Evolutionary conservation across 345 rosid genomes (phyloP).

Genomic region (Hypericum perforatum): DNA sequence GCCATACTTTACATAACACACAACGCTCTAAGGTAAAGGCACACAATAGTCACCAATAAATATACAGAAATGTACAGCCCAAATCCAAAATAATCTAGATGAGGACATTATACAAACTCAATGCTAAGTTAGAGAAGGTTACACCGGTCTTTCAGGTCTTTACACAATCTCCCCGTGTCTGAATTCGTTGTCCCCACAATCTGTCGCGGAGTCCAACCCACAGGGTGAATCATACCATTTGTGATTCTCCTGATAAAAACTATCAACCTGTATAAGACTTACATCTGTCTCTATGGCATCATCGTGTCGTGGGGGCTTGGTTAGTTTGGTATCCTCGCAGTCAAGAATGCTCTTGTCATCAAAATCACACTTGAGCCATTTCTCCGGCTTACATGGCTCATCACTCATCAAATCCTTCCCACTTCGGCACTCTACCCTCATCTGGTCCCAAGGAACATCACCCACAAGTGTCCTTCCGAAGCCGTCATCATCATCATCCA

Average conservation of each 20-base stretch:
- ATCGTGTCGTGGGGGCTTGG: conserved; percentile 74
- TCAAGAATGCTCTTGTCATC: conserved; percentile 89
- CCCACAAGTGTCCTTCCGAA: conserved; percentile 85
- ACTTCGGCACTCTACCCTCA: conserved; percentile 53
- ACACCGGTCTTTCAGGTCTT: conserved; percentile 22
- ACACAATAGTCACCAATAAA: conserved; percentile 29
- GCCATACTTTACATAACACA: conserved; percentile 40
- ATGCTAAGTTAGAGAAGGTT: conserved; percentile 32
- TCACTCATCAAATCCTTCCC: conserved; percentile 55
- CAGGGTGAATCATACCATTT: conserved; percentile 99
- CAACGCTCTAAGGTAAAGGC: conserved; percentile 22
- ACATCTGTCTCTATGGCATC: conserved; percentile 80
- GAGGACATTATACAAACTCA: conserved; percentile 28
- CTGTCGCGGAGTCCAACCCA: conserved; percentile 71
- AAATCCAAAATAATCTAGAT: conserved; percentile 25
- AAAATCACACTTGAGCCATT: conserved; percentile 89
- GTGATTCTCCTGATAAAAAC: conserved; percentile 89
- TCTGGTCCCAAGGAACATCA: conserved; percentile 86
- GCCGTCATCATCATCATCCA: conserved; percentile 86
- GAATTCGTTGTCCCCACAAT: conserved; percentile 80
- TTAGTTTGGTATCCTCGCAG: conserved; percentile 80
- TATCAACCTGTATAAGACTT: conserved; percentile 87
- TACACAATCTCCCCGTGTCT: conserved; percentile 74
- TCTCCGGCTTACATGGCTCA: conserved; percentile 75
- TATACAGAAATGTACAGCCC: conserved; percentile 53